A percentile compares a stretch with the other conserved stretches of the same genome.
phyloP scores from a whole-genome alignment of 345 rosid species.

The Aethionema arabicum region DNA sequence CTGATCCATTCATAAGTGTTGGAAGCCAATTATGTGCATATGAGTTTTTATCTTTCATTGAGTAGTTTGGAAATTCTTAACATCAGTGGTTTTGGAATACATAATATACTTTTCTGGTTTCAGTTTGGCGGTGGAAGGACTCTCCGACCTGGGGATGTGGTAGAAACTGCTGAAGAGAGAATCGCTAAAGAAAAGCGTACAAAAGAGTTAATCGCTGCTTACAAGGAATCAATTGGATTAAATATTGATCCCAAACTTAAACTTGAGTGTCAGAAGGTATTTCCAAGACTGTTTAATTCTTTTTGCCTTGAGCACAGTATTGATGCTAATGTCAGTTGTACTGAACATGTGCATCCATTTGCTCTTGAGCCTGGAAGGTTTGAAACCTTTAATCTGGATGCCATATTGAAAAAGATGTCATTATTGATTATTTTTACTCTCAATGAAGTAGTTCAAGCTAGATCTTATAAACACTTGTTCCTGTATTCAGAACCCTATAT shows the following conservation, averaged over 20 bases:
- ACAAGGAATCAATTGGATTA: slow-evolving; percentile 63
- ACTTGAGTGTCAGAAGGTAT: slow-evolving; percentile 80
- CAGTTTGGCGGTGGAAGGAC: slow-evolving; percentile 90
- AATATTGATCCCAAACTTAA: slow-evolving; percentile 69
- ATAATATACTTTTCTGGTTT: slow-evolving; percentile 19
- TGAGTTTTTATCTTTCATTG: neutral
- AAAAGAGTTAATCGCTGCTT: slow-evolving; percentile 60
- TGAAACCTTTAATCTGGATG: slow-evolving; percentile 5
- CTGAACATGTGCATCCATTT: neutral
- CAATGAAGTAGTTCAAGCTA: slow-evolving; percentile 6
- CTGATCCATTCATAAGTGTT: slow-evolving; percentile 7
- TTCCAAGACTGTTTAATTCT: slow-evolving; percentile 11
- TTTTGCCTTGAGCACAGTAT: neutral
- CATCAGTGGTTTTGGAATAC: slow-evolving; percentile 5
- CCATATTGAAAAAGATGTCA: neutral
- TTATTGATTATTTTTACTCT: neutral
- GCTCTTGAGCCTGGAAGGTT: slow-evolving; percentile 6
- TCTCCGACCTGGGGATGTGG: slow-evolving; percentile 72
- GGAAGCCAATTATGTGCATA: slow-evolving; percentile 12
- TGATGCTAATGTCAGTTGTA: neutral
- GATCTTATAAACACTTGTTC: neutral
- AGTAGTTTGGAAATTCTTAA: neutral
- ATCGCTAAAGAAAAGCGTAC: slow-evolving; percentile 66
- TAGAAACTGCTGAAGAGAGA: slow-evolving; percentile 76
- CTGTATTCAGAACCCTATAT: slow-evolving; percentile 9